Evolutionary conservation across 225 moss, liverwort and hornwort species (phyloP).

Genomic region (Ulota crispa): DNA sequence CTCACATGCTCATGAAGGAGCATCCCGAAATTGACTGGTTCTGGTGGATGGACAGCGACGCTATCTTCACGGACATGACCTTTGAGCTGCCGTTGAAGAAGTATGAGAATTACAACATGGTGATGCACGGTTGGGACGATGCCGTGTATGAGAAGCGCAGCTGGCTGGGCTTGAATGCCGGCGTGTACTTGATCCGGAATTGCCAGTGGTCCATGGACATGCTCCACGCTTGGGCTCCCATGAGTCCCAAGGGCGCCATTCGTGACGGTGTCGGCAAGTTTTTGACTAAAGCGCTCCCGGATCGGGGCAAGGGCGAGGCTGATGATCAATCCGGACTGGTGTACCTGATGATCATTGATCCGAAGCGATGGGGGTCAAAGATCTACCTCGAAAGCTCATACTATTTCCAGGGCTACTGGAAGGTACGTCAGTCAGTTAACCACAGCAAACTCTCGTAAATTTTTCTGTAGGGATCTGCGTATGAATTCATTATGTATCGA

Average conservation of each 20-base stretch:
- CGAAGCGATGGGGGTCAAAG: conserved; percentile 47
- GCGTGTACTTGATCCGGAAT: conserved; percentile 46
- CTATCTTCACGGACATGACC: conserved; percentile 56
- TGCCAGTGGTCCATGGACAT: conserved; percentile 69
- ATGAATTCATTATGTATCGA: too few species aligned
- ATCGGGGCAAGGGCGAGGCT: conserved; percentile 41
- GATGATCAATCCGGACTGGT: conserved; percentile 54
- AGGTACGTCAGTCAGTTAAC: conserved; percentile 8
- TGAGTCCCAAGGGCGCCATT: conserved; percentile 48
- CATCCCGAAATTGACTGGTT: conserved; percentile 62
- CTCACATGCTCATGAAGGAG: conserved; percentile 63
- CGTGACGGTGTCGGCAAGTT: conserved; percentile 33
- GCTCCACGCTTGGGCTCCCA: conserved; percentile 54
- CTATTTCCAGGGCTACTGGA: conserved; percentile 95
- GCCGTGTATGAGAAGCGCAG: conserved; percentile 37
- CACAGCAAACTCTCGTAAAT: too few species aligned
- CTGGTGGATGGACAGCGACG: conserved; percentile 69
- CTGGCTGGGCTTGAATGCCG: conserved; percentile 56
- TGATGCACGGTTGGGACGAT: conserved; percentile 61
- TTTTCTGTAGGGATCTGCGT: too few species aligned
- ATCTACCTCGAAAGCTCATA: conserved; percentile 73
- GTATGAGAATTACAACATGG: conserved; percentile 49
- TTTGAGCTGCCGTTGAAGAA: conserved; percentile 49
- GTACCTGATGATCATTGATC: conserved; percentile 45
- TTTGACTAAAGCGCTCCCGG: conserved; percentile 38